phyloP scores from a whole-genome alignment of 495 filamentous ascomycete species.

The Penicillium simplicissimum region DNA sequence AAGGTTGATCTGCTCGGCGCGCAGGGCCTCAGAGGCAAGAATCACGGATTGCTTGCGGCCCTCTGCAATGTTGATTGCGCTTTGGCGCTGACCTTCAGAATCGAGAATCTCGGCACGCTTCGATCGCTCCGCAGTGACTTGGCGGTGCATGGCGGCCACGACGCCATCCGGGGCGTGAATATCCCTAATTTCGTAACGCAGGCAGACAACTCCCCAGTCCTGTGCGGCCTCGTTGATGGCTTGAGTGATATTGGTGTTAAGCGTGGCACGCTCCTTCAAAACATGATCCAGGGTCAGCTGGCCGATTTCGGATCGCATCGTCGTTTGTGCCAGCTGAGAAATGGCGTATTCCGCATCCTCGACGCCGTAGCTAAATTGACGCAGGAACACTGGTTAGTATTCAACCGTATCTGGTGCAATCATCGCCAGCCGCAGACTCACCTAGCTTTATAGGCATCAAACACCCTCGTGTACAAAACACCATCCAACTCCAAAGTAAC shows the following conservation, averaged over 20 bases:
- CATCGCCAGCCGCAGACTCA: slow-evolving; percentile 44
- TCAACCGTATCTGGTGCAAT: too few relatives aligned
- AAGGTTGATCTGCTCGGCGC: slow-evolving; percentile 86
- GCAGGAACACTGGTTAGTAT: neutral
- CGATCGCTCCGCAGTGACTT: slow-evolving; percentile 93
- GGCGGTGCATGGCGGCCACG: slow-evolving; percentile 95
- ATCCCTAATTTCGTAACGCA: slow-evolving; percentile 97
- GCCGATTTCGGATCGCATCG: slow-evolving; percentile 97
- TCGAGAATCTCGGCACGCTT: slow-evolving; percentile 98
- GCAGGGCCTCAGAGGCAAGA: slow-evolving; percentile 89
- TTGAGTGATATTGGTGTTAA: slow-evolving; percentile 95
- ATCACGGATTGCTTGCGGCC: slow-evolving; percentile 95
- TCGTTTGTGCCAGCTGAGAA: slow-evolving; percentile 95
- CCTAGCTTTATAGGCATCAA: slow-evolving; percentile 97
- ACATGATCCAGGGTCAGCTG: slow-evolving; percentile 96
- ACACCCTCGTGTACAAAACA: slow-evolving; percentile 90
- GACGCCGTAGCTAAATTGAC: slow-evolving; percentile 78
- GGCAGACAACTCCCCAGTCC: slow-evolving; percentile 93
- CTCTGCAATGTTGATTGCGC: slow-evolving; percentile 97
- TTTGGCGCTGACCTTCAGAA: slow-evolving; percentile 91
- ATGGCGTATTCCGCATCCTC: slow-evolving; percentile 99
- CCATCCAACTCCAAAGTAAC: slow-evolving; percentile 96
- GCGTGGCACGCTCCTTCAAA: slow-evolving; percentile 88
- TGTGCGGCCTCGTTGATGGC: slow-evolving; percentile 98
- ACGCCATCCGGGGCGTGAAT: slow-evolving; percentile 94